These are phyloP conservation scores for Pseudonitzschia multiseries DNA, from an alignment of 108 stramenopile species.

Conservation along the genomic window DNA sequence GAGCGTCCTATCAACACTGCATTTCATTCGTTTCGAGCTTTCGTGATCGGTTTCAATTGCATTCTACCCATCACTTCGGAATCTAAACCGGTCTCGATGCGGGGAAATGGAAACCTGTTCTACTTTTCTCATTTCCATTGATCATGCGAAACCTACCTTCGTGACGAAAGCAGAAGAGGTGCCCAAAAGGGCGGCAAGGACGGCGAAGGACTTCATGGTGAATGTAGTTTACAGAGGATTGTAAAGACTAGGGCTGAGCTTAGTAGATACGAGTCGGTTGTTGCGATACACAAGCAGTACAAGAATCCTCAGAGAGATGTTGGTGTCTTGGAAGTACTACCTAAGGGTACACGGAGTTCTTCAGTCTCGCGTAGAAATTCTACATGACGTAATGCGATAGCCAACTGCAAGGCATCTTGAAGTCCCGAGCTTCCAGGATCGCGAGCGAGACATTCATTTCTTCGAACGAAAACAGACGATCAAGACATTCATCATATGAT, in stretches of 20 bases:
- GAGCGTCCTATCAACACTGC: too few relatives aligned
- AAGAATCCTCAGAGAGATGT: background rate
- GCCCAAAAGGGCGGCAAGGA: slow-evolving; percentile 49
- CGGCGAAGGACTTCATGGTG: slow-evolving; percentile 64
- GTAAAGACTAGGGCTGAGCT: background rate
- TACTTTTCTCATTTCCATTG: background rate
- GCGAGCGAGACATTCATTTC: background rate
- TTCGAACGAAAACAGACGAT: background rate
- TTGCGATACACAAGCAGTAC: background rate
- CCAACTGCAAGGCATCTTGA: slow-evolving; percentile 1
- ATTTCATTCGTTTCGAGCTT: too few relatives aligned
- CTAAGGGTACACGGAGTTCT: slow-evolving; percentile 8
- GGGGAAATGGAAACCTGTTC: background rate
- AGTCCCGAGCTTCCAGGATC: slow-evolving; percentile 11
- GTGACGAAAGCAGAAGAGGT: slow-evolving; percentile 59
- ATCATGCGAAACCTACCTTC: slow-evolving; percentile 33
- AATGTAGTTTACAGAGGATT: background rate
- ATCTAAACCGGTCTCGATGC: background rate
- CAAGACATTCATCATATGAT: background rate
- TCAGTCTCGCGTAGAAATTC: slow-evolving; percentile 2
- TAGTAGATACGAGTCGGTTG: background rate
- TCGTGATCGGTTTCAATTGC: background rate
- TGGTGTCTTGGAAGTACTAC: background rate
- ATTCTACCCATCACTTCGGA: background rate
- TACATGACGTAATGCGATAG: slow-evolving; percentile 1